These are phyloP conservation scores for Colletotrichum abscissum DNA, from an alignment of 2,329 filamentous ascomycete genomes.

Conservation along the genomic window DNA sequence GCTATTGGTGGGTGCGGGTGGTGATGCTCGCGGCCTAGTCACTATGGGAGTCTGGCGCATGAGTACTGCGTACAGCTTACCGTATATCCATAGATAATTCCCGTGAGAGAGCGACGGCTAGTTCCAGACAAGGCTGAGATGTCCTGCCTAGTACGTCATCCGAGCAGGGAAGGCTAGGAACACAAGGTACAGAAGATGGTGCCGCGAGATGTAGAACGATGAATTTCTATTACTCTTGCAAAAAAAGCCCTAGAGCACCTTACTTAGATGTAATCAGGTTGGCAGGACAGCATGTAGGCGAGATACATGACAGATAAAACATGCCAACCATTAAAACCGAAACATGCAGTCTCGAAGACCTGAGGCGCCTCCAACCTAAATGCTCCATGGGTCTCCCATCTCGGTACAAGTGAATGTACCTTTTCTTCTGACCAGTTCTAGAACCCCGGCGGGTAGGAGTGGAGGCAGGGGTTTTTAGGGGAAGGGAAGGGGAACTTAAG, in stretches of 20 bases:
- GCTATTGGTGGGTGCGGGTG: neutral
- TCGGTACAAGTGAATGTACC: constrained; percentile 26
- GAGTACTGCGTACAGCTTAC: constrained; percentile 16
- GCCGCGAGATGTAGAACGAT: neutral
- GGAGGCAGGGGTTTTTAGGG: constrained; percentile 20
- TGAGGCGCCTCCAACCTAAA: neutral
- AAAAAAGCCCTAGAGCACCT: neutral
- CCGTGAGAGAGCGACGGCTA: neutral
- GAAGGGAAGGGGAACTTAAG: neutral
- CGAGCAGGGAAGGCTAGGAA: neutral
- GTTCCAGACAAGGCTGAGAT: constrained; percentile 3
- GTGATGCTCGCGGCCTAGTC: neutral
- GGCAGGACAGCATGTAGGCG: neutral
- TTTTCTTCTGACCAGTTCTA: constrained; percentile 37
- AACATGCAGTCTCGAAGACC: neutral
- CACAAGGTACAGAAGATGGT: neutral
- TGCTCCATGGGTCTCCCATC: neutral
- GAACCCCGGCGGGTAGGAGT: constrained; percentile 18
- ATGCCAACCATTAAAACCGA: neutral
- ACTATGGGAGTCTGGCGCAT: neutral
- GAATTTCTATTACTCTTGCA: neutral
- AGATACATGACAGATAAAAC: neutral
- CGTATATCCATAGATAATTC: neutral
- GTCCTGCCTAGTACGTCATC: constrained; percentile 31
- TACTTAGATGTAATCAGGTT: too few relatives aligned